A percentile compares a stretch with the other conserved stretches of the same genome.
Evolutionary conservation across 164 flowering plant genomes (phyloP).

Genomic region (Umbilicus rupestris): DNA sequence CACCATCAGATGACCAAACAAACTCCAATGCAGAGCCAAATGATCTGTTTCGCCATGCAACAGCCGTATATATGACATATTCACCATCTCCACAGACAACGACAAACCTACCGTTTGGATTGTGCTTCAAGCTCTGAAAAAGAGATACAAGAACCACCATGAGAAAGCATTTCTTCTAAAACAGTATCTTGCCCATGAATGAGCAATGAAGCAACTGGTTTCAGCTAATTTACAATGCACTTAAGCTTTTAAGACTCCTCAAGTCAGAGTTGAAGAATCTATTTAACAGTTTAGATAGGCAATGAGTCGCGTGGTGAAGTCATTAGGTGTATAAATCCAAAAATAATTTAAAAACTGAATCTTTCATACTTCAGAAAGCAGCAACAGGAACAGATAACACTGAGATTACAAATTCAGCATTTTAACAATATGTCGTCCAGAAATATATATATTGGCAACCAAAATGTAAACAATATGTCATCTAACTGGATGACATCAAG

Average conservation of each 20-base stretch:
- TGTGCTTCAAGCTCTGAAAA: constrained; percentile 87
- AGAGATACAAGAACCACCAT: background rate
- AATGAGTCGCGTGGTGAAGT: background rate
- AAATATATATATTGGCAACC: background rate
- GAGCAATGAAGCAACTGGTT: background rate
- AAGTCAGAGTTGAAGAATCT: background rate
- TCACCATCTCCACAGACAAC: constrained; percentile 99
- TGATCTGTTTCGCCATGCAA: constrained; percentile 97
- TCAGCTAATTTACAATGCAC: background rate
- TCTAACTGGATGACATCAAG: background rate
- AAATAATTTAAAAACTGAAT: background rate
- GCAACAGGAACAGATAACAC: background rate
- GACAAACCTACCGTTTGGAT: constrained; percentile 96
- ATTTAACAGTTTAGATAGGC: background rate
- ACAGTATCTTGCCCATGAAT: background rate
- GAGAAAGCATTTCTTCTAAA: background rate
- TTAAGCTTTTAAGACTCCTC: too few relatives aligned
- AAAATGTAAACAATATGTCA: background rate
- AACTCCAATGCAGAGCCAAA: constrained; percentile 96
- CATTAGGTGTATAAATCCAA: background rate
- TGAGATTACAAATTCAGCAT: background rate
- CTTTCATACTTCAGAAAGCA: background rate
- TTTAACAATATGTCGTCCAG: background rate
- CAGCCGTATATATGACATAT: constrained; percentile 84
- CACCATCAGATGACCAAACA: constrained; percentile 97